Conservation (phyloP, 179 eudicot genomes). For the Gypsophila paniculata region DNA sequence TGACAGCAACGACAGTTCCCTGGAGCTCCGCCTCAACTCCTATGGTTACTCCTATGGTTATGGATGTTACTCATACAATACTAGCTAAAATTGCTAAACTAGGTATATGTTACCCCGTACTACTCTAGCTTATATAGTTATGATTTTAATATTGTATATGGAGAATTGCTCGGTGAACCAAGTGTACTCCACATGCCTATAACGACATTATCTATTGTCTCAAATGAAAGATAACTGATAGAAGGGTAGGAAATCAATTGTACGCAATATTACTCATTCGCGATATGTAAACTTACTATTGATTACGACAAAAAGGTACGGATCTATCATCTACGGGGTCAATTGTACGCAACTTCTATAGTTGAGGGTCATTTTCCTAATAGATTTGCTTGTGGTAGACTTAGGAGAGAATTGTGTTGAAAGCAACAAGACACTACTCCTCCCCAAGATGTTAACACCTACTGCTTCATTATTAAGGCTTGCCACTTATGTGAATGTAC, state of each 20-base stretch:
- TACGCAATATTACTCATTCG: no score
- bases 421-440: slow-evolving; percentile 13
- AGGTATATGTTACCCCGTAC: no score
- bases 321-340: no score
- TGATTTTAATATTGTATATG: neutral
- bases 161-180: neutral
- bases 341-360: neutral
- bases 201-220: no score
- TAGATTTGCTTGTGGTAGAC: slow-evolving; percentile 12
- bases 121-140: neutral
- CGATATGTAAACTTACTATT: no score
- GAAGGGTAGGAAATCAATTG: no score
- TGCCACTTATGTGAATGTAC: neutral
- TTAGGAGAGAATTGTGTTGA: slow-evolving; percentile 10
- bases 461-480: slow-evolving; percentile 3
- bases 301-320: neutral
- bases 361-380: slow-evolving; percentile 24
- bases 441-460: neutral
- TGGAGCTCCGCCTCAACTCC: slow-evolving; percentile 88
- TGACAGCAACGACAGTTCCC: slow-evolving; percentile 43
- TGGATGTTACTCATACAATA: slow-evolving; percentile 35
- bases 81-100: slow-evolving; percentile 16
- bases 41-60: slow-evolving; percentile 64
- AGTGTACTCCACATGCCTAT: neutral
- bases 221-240: no score